Conservation (phyloP, 2,329 filamentous ascomycete genomes). For the Periconia sp. region DNA sequence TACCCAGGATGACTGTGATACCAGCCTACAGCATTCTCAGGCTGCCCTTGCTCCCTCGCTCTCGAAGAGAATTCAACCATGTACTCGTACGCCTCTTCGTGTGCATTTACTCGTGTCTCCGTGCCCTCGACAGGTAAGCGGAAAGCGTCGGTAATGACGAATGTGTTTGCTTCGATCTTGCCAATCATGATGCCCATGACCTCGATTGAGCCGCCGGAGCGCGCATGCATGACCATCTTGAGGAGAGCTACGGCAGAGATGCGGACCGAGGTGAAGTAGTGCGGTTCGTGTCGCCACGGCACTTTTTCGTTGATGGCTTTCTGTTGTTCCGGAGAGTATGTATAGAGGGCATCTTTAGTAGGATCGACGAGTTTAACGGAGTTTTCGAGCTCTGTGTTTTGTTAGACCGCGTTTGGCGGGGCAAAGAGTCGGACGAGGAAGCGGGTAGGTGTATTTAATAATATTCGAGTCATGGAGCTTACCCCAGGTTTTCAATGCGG, state of each 20-base stretch:
- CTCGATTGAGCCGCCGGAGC: constrained; percentile 90
- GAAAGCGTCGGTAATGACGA: constrained; percentile 94
- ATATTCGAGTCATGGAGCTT: constrained; percentile 15
- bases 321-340: constrained; percentile 74
- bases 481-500: constrained; percentile 47
- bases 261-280: constrained; percentile 92
- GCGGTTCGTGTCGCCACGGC: constrained; percentile 79
- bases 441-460: too few species aligned
- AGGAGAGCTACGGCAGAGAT: constrained; percentile 92
- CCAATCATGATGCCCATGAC: constrained; percentile 99
- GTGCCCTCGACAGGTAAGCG: constrained; percentile 94
- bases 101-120: constrained; percentile 97
- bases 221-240: constrained; percentile 99
- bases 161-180: constrained; percentile 82
- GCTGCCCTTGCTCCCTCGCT: constrained; percentile 75
- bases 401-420: constrained; percentile 25
- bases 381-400: constrained; percentile 81
- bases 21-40: constrained; percentile 96
- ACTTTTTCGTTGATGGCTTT: constrained; percentile 67
- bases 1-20: constrained; percentile 98
- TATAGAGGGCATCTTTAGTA: constrained; percentile 88
- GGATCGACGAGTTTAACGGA: constrained; percentile 80
- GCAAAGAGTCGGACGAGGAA: constrained; percentile 7
- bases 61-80: constrained; percentile 84
- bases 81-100: constrained; percentile 96